Conservation (phyloP, 2,329 filamentous ascomycete genomes). For the Tympanopsis confertula region DNA sequence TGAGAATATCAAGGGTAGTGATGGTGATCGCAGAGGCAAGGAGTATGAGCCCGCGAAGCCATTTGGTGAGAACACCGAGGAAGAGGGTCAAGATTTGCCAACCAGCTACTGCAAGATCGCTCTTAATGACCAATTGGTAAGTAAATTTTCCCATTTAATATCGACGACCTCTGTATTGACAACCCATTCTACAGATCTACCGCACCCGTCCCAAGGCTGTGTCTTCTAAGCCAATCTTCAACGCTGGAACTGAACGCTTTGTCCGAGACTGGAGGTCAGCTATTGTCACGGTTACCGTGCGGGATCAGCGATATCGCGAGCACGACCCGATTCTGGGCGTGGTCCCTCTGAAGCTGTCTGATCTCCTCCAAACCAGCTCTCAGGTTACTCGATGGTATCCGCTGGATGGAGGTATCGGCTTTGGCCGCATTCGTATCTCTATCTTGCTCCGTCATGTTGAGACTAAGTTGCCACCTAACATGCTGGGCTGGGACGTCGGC, state of each 20-base stretch:
- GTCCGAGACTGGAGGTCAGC: conserved; percentile 56
- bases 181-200: conserved; percentile 30
- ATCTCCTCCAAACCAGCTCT: conserved; percentile 48
- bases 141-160: conserved; percentile 11
- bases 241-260: conserved; percentile 64
- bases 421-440: conserved; percentile 56
- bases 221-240: conserved; percentile 69
- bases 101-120: conserved; percentile 65
- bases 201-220: conserved; percentile 67
- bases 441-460: conserved; percentile 64
- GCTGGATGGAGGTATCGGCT: conserved; percentile 61
- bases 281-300: conserved; percentile 56
- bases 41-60: not conserved
- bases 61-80: conserved; percentile 29
- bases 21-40: conserved; percentile 18
- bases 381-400: conserved; percentile 59
- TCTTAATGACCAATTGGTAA: conserved; percentile 52
- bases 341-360: conserved; percentile 52
- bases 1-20: conserved; percentile 34
- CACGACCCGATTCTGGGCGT: conserved; percentile 61
- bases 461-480: conserved; percentile 42
- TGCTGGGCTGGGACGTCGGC: conserved; percentile 62
- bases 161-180: not conserved
- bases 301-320: conserved; percentile 58
- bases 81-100: conserved; percentile 52